Evolutionary conservation across 2,329 filamentous ascomycete species (phyloP).

Genomic region (Bipolaris sorokiniana): DNA sequence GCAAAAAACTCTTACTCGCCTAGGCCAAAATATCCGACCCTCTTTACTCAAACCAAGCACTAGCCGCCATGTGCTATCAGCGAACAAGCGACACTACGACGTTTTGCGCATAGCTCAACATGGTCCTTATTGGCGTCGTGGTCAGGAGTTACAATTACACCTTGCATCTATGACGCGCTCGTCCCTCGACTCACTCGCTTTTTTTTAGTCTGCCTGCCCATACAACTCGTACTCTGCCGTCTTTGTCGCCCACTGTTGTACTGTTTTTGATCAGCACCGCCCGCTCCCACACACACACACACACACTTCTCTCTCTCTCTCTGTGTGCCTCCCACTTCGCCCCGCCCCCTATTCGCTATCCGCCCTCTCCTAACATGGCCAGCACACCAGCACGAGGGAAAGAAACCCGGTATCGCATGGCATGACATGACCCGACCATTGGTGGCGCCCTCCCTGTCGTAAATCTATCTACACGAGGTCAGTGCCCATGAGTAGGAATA

Average conservation of each 20-base stretch:
- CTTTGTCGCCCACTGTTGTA: not conserved
- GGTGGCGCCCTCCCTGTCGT: not conserved
- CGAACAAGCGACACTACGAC: constrained; percentile 24
- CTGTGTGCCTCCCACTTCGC: not conserved
- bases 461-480: not conserved
- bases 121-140: constrained; percentile 5
- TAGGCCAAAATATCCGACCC: constrained; percentile 33
- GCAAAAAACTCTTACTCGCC: constrained; percentile 20
- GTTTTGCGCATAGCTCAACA: constrained; percentile 15
- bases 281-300: not conserved
- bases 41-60: constrained; percentile 14
- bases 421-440: not conserved
- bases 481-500: not conserved
- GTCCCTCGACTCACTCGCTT: constrained; percentile 4
- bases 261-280: not conserved
- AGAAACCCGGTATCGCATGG: not conserved
- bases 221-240: constrained; percentile 4
- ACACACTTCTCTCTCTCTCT: too few species aligned
- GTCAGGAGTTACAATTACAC: constrained; percentile 19
- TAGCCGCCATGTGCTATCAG: constrained; percentile 25
- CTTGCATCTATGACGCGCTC: constrained; percentile 34
- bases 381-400: too few species aligned
- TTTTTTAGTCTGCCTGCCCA: not conserved
- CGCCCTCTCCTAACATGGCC: not conserved
- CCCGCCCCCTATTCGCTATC: not conserved